Conservation (phyloP, 768 basidiomycete species). For the Mrakia frigida region DNA sequence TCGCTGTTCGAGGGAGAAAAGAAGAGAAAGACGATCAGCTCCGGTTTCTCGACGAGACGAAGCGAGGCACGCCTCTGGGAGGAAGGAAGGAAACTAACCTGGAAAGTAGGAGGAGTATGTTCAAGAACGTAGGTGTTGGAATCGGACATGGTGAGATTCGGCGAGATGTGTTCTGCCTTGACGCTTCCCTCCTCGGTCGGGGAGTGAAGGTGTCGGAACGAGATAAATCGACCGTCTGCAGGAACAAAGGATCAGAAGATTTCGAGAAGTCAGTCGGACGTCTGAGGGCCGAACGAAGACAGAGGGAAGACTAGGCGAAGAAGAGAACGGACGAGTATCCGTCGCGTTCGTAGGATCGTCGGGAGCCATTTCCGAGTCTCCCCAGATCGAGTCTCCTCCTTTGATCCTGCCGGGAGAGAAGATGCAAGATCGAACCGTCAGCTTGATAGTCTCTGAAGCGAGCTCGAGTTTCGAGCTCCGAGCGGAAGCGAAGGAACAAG, state of each 20-base stretch:
- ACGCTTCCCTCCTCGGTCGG: slow-evolving; percentile 35
- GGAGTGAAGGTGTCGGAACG: slow-evolving; percentile 56
- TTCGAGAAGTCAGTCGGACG: not conserved
- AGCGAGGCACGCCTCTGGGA: not conserved
- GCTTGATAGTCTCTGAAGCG: too few relatives aligned
- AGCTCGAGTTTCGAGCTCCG: too few relatives aligned
- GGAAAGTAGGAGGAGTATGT: slow-evolving; percentile 76
- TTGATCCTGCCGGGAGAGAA: slow-evolving; percentile 38
- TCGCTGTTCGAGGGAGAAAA: slow-evolving; percentile 49
- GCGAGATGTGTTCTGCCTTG: slow-evolving; percentile 34
- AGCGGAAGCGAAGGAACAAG: too few relatives aligned
- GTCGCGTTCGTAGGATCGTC: slow-evolving; percentile 59
- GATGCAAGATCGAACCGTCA: not conserved
- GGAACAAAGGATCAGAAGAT: not conserved
- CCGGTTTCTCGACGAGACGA: not conserved
- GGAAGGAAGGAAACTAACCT: slow-evolving; percentile 42
- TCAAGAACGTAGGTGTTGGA: slow-evolving; percentile 73
- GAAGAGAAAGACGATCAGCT: not conserved
- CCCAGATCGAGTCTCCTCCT: slow-evolving; percentile 84
- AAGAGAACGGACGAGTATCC: slow-evolving; percentile 47
- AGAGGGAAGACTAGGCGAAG: not conserved
- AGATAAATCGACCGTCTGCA: slow-evolving; percentile 66
- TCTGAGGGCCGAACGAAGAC: not conserved
- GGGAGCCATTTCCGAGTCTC: slow-evolving; percentile 65
- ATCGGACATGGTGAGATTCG: slow-evolving; percentile 72